Conservation (phyloP, 805 yeast species). For the Tetrapisispora namnaoensis region DNA sequence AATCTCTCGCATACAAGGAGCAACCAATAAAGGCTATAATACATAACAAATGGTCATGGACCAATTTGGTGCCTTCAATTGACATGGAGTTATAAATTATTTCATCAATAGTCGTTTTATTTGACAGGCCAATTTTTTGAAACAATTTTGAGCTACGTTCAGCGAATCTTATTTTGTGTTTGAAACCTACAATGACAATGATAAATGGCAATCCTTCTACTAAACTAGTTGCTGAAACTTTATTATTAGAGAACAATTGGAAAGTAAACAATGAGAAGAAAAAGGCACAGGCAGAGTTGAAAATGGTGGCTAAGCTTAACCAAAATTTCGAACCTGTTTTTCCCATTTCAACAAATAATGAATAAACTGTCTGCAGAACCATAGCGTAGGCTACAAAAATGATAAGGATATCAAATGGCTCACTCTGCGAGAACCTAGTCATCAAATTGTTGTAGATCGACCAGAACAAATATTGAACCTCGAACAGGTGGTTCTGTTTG, state of each 20-base stretch:
- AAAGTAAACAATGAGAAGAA: slow-evolving; percentile 64
- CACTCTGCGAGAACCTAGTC: slow-evolving; percentile 56
- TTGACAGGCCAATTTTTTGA: slow-evolving; percentile 28
- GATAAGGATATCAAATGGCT: slow-evolving; percentile 72
- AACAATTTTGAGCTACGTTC: slow-evolving; percentile 39
- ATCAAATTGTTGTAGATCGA: slow-evolving; percentile 33
- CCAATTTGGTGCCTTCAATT: slow-evolving; percentile 31
- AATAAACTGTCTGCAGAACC: slow-evolving; percentile 74
- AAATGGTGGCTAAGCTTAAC: slow-evolving; percentile 71
- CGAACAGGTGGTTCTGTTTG: slow-evolving; percentile 44
- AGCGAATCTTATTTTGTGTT: slow-evolving; percentile 69
- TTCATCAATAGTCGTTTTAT: slow-evolving; percentile 19
- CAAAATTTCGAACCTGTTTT: slow-evolving; percentile 75
- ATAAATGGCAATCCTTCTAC: slow-evolving; percentile 91
- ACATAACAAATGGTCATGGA: slow-evolving; percentile 70
- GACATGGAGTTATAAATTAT: slow-evolving; percentile 30
- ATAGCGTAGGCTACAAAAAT: slow-evolving; percentile 75
- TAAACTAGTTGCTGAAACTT: slow-evolving; percentile 62
- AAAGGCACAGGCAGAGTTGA: slow-evolving; percentile 76
- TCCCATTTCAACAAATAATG: slow-evolving; percentile 67
- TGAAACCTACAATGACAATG: slow-evolving; percentile 87
- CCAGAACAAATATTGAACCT: slow-evolving; percentile 43
- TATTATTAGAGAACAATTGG: slow-evolving; percentile 43
- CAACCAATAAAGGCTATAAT: slow-evolving; percentile 62
- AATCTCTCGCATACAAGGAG: slow-evolving; percentile 50